Percentiles rank a stretch among this genome's conserved stretches.
phyloP scores from a whole-genome alignment of 129 eudicot genomes.

The Centaurea solstitialis region DNA sequence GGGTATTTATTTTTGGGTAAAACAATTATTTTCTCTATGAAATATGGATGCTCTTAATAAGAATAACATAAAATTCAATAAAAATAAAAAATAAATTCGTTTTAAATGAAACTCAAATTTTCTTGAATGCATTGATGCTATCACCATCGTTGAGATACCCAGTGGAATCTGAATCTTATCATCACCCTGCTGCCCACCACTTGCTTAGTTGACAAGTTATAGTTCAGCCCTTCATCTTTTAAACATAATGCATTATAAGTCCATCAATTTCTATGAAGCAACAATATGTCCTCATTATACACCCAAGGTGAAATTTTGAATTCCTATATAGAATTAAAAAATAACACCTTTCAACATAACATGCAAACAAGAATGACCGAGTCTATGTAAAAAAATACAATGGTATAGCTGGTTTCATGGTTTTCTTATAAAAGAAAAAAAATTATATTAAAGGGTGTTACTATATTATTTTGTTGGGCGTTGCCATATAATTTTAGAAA shows the following conservation, averaged over 20 bases:
- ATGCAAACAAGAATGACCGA: neutral
- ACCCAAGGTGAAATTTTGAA: neutral
- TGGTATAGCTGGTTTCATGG: too few relatives aligned
- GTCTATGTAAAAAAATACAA: too few relatives aligned
- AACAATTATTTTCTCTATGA: too few relatives aligned
- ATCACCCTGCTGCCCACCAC: slow-evolving; percentile 19
- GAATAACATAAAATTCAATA: neutral
- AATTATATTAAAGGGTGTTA: too few relatives aligned
- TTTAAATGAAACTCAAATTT: neutral
- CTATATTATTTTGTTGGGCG: too few relatives aligned
- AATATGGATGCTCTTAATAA: too few relatives aligned
- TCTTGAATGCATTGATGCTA: neutral
- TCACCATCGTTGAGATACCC: slow-evolving; percentile 34
- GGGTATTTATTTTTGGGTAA: too few relatives aligned
- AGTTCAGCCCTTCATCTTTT: slow-evolving; percentile 1
- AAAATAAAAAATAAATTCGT: neutral
- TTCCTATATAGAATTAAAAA: neutral
- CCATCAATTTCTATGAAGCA: neutral
- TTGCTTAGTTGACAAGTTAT: neutral
- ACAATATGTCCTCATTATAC: neutral
- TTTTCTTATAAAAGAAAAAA: too few relatives aligned
- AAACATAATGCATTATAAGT: neutral
- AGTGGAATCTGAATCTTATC: slow-evolving; percentile 42
- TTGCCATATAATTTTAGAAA: too few relatives aligned
- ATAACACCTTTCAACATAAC: neutral